These are phyloP conservation scores for Aureobasidium leucospermi DNA, from an alignment of 2,329 filamentous ascomycete genomes.

Conservation along the genomic window DNA sequence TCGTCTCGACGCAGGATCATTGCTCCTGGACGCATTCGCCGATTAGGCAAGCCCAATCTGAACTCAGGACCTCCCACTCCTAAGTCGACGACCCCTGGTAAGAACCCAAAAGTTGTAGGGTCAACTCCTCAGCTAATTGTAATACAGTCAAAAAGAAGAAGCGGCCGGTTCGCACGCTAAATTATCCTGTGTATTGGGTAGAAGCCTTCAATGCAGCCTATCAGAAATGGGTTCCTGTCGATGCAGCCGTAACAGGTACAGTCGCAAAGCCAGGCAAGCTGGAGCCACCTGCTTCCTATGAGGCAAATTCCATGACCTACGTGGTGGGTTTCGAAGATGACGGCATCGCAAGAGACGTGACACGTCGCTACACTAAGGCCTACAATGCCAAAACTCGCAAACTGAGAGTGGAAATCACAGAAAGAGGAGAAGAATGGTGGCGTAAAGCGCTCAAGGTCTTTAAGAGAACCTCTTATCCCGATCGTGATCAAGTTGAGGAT, in stretches of 20 bases:
- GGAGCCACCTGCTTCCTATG: slow-evolving; percentile 75
- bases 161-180: slow-evolving; percentile 55
- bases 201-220: slow-evolving; percentile 80
- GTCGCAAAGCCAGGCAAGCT: slow-evolving; percentile 69
- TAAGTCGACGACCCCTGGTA: slow-evolving; percentile 13
- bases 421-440: slow-evolving; percentile 52
- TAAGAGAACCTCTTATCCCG: slow-evolving; percentile 27
- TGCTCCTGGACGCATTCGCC: slow-evolving; percentile 19
- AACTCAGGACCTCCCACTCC: background rate
- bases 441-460: slow-evolving; percentile 41
- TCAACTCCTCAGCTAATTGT: slow-evolving; percentile 23
- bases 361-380: slow-evolving; percentile 75
- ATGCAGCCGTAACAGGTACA: slow-evolving; percentile 73
- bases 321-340: slow-evolving; percentile 80
- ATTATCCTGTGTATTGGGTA: slow-evolving; percentile 86
- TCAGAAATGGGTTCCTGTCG: slow-evolving; percentile 87
- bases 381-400: slow-evolving; percentile 87
- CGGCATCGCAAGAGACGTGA: slow-evolving; percentile 74
- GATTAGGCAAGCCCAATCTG: slow-evolving; percentile 28
- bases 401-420: slow-evolving; percentile 64
- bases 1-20: slow-evolving; percentile 6
- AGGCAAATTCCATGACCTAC: slow-evolving; percentile 71
- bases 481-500: slow-evolving; percentile 79
- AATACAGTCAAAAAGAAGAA: slow-evolving; percentile 33
- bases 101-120: slow-evolving; percentile 11